Evolutionary conservation across 768 basidiomycete species (phyloP), one percentile per base, ranked within the genome.

Genomic region (Lactarius sanguifluus): DNA sequence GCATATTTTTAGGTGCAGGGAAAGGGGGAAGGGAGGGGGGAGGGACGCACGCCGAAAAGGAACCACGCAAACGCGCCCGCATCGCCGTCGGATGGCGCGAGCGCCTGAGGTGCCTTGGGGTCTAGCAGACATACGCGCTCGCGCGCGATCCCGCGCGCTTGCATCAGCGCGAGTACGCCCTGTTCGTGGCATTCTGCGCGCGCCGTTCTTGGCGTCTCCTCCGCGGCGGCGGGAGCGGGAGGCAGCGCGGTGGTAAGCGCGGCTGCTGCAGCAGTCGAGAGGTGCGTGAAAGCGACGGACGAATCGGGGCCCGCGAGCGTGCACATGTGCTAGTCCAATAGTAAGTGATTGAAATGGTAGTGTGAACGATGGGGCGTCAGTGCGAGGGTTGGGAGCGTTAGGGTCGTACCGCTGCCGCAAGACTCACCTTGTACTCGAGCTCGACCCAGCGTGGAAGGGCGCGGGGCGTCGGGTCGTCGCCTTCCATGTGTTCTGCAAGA

Each of bases 71-170:
- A 98, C 36, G 78, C 73, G 32, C 85, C 38, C 18, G 45, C 86
- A 64, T 88, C 83, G 1, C 86, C 88, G 72, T 98, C 96, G 60
- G 85, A 84, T 0, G 95, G 94, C 0, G 83, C 77, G 13, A 98
- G 81, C 63, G 77, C 82, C 61, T 79, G 76, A 61, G 86, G 79
- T 0, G 95, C 95, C 73, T 88, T 91, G 1, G 97, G 97, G 75
- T 99, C 97, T n/a, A 99, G 83, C 18, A 99, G 79, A 73, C 97
- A 99, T 12, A 97, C 90, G 71, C 82, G 83, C 0, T 86, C 81
- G 5, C 88, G 74, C 0, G 80, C 62, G 65, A 83, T 62, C 71
- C 75, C 45, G 69, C 78, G 70, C 41, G 54, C 67, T 58, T 81
- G 77, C 76, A 94, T 84, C n/a, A 91, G 77, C 3, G 87, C 81